These are phyloP conservation scores for Alternaria triticina DNA, from an alignment of 2,329 filamentous ascomycete genomes.

Conservation along the genomic window DNA sequence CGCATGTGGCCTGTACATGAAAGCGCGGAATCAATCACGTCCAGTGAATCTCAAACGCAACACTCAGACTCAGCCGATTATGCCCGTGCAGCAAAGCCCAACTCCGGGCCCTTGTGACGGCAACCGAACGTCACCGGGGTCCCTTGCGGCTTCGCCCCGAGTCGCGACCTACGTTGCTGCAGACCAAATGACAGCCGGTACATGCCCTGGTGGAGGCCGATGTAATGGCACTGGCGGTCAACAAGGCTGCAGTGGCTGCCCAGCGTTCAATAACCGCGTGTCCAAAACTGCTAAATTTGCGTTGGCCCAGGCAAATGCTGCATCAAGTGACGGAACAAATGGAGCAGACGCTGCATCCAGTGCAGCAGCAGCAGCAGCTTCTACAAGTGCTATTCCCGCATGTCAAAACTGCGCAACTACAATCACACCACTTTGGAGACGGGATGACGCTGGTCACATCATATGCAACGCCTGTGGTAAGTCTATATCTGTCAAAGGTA, in stretches of 20 bases:
- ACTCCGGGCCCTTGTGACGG: conserved; percentile 46
- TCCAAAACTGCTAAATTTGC: conserved; percentile 82
- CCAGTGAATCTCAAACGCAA: conserved; percentile 89
- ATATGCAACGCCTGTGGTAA: conserved; percentile 98
- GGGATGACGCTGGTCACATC: conserved; percentile 92
- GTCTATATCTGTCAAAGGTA: conserved; percentile 43
- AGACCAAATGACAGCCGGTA: conserved; percentile 78
- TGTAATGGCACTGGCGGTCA: conserved; percentile 97
- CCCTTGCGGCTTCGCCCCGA: conserved; percentile 46
- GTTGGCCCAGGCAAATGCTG: conserved; percentile 53
- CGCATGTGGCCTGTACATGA: conserved; percentile 92
- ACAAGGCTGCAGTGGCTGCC: conserved; percentile 92
- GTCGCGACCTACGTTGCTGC: conserved; percentile 77
- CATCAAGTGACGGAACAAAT: conserved; percentile 20
- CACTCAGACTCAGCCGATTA: conserved; percentile 49
- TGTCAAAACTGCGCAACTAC: conserved; percentile 98
- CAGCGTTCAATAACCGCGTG: conserved; percentile 95
- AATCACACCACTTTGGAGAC: conserved; percentile 92
- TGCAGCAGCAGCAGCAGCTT: conserved; percentile 21
- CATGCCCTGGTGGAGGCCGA: conserved; percentile 90
- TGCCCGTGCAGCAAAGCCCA: conserved; percentile 50
- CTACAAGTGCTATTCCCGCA: conserved; percentile 73
- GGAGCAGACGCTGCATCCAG: conserved; percentile 27
- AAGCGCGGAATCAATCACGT: conserved; percentile 88
- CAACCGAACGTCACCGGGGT: conserved; percentile 49